Percentiles rank a stretch among this genome's conserved stretches.
These are phyloP conservation scores for Kuraishia piskuri DNA, from an alignment of 805 yeast genomes.

Conservation along the genomic window DNA sequence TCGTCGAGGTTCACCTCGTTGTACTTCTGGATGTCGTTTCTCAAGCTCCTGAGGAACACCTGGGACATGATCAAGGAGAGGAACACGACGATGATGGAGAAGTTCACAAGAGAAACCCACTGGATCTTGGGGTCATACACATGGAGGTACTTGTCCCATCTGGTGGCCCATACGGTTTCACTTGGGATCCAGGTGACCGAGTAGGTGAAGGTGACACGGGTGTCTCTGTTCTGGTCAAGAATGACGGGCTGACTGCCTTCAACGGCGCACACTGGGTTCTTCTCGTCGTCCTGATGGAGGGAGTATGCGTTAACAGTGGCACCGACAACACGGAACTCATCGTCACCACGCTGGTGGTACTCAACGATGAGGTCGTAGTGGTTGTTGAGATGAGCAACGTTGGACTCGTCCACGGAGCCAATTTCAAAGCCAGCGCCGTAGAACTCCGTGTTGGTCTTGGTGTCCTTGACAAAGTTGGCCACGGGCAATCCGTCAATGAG, in stretches of 20 bases:
- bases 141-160: conserved; percentile 96
- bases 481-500: conserved; percentile 92
- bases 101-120: conserved; percentile 89
- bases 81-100: conserved; percentile 71
- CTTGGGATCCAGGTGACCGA: conserved; percentile 68
- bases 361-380: conserved; percentile 76
- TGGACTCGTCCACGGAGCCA: conserved; percentile 55
- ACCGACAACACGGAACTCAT: conserved; percentile 83
- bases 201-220: conserved; percentile 73
- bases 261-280: conserved; percentile 12
- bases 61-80: conserved; percentile 74
- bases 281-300: conserved; percentile 11
- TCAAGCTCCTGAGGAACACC: conserved; percentile 69
- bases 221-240: conserved; percentile 40
- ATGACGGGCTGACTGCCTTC: conserved; percentile 29
- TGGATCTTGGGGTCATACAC: conserved; percentile 89
- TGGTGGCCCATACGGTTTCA: conserved; percentile 86
- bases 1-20: conserved; percentile 84
- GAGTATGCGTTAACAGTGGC: conserved; percentile 72
- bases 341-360: conserved; percentile 66
- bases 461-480: conserved; percentile 53
- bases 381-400: conserved; percentile 57
- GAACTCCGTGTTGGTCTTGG: conserved; percentile 49
- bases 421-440: conserved; percentile 78
- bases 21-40: conserved; percentile 78